phyloP scores from a whole-genome alignment of 192 early-diverging fungal genomes.

The Haplosporangium gracile region DNA sequence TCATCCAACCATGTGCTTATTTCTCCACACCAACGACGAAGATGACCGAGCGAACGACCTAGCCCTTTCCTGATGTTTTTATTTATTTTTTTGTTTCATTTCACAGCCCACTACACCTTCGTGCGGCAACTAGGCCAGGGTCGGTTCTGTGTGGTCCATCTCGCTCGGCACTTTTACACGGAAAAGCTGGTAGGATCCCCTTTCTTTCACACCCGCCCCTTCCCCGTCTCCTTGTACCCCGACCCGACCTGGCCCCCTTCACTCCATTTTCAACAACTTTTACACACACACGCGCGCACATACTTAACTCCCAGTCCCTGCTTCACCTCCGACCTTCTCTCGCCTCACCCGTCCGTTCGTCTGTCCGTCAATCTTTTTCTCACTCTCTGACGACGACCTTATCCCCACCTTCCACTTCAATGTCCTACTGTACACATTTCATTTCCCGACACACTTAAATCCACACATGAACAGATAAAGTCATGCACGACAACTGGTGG shows the following conservation, averaged over 20 bases:
- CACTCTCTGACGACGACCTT: background rate
- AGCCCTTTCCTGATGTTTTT: background rate
- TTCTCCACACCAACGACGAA: background rate
- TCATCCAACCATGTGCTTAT: background rate
- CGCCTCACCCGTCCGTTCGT: background rate
- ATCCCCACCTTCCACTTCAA: background rate
- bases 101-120: conserved; percentile 77
- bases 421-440: background rate
- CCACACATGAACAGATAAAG: background rate
- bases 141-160: conserved; percentile 84
- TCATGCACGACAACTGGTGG: conserved; percentile 1
- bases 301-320: background rate
- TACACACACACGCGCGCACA: background rate
- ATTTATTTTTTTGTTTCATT: background rate
- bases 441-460: background rate
- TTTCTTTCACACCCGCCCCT: background rate
- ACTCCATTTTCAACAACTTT: background rate
- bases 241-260: background rate
- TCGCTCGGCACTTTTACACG: conserved; percentile 73
- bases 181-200: conserved; percentile 31
- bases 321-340: background rate
- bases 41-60: background rate
- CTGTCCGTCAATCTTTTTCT: background rate
- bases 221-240: background rate
- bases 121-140: conserved; percentile 80